A percentile compares a stretch with the other conserved stretches of the same genome.
Evolutionary conservation across 1,284 basidiomycete species (phyloP).

Genomic region (Chondrostereum purpureum): DNA sequence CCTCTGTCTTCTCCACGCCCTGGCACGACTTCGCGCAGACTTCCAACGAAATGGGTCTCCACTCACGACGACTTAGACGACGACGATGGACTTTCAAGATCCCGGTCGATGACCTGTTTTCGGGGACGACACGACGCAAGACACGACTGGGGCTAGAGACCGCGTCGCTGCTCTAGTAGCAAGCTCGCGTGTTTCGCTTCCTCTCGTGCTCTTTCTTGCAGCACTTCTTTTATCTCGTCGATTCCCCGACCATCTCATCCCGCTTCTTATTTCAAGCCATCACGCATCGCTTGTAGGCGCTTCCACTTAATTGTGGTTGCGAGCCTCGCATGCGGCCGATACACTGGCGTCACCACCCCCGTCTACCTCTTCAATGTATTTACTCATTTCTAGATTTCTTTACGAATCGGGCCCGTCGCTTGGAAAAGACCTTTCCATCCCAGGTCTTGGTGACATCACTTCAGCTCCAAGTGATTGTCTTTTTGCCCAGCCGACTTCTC

Average conservation of each 20-base stretch:
- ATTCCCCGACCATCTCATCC: slow-evolving; percentile 34
- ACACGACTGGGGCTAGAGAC: slow-evolving; percentile 51
- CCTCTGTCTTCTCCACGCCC: not conserved
- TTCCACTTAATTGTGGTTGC: slow-evolving; percentile 73
- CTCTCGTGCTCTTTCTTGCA: slow-evolving; percentile 48
- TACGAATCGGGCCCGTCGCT: not conserved
- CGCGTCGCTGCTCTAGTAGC: slow-evolving; percentile 33
- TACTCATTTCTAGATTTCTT: not conserved
- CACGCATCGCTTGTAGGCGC: slow-evolving; percentile 54
- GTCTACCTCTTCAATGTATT: slow-evolving; percentile 19
- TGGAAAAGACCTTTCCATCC: not conserved
- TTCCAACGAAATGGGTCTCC: not conserved
- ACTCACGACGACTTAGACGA: slow-evolving; percentile 3
- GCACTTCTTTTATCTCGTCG: slow-evolving; percentile 37
- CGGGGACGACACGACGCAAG: slow-evolving; percentile 64
- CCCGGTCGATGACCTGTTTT: slow-evolving; percentile 36
- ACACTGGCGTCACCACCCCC: slow-evolving; percentile 52
- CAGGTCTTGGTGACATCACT: not conserved
- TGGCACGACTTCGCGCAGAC: not conserved
- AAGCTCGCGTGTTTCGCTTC: slow-evolving; percentile 47
- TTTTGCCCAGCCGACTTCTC: not conserved
- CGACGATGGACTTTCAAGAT: slow-evolving; percentile 27
- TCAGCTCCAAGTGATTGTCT: not conserved
- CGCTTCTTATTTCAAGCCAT: slow-evolving; percentile 41
- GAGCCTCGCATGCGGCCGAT: slow-evolving; percentile 62